Conservation (phyloP, 2,329 filamentous ascomycete species). For the Sarocladiaceae sp. region DNA sequence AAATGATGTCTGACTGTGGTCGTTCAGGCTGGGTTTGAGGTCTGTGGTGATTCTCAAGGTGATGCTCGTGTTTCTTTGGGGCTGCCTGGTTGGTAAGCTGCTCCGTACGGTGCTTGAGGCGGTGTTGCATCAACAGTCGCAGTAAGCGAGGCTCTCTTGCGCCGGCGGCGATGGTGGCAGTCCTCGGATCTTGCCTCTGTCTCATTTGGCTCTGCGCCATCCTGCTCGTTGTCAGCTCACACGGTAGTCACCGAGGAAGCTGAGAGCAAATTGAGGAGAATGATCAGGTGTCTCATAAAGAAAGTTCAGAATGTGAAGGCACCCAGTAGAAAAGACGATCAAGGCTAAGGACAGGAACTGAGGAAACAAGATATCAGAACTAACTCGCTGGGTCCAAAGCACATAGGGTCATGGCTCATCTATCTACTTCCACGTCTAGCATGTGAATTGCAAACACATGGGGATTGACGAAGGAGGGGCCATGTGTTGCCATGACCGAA, state of each 20-base stretch:
- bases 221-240: not conserved
- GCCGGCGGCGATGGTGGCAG: not conserved
- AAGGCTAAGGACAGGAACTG: no score
- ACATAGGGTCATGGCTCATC: not conserved
- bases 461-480: not conserved
- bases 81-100: not conserved
- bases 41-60: not conserved
- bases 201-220: conserved; percentile 6
- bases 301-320: not conserved
- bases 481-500: conserved; percentile 2
- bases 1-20: not conserved
- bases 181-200: not conserved
- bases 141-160: conserved; percentile 5
- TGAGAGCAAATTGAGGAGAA: not conserved
- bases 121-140: conserved; percentile 3
- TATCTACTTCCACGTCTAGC: not conserved
- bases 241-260: not conserved
- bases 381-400: no score
- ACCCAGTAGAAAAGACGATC: no score
- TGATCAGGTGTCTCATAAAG: not conserved
- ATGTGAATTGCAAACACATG: not conserved
- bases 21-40: not conserved
- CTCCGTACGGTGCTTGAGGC: not conserved
- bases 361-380: no score
- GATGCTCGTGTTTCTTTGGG: not conserved